phyloP scores from a whole-genome alignment of 257 asterid genomes.

The Rhazya stricta region DNA sequence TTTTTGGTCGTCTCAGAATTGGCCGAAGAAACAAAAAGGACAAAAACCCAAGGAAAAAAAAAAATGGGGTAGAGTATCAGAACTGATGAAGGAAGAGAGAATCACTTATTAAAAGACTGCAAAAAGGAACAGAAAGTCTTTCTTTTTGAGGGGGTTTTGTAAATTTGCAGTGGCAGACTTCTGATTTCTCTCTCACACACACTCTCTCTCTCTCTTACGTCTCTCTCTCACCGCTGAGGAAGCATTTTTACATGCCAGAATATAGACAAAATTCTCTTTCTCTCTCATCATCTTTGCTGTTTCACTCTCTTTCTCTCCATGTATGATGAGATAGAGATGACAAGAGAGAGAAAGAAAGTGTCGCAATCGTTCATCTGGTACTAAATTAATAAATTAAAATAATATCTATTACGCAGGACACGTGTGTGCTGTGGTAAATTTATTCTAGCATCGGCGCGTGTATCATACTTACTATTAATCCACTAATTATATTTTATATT shows the following conservation, averaged over 20 bases:
- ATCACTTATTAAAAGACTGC: conserved; percentile 5
- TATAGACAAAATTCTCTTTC: conserved; percentile 8
- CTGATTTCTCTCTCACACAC: background rate
- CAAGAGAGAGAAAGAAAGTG: background rate
- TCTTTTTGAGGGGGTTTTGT: background rate
- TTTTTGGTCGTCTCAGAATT: background rate
- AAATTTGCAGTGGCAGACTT: background rate
- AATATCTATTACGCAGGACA: too few relatives aligned
- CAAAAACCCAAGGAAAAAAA: conserved; percentile 10
- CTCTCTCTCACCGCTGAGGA: background rate
- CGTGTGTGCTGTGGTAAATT: too few relatives aligned
- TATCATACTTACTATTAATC: too few relatives aligned
- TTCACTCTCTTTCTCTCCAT: background rate
- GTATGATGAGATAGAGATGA: background rate
- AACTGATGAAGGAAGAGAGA: conserved; percentile 2
- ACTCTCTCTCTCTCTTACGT: background rate
- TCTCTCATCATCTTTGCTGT: background rate
- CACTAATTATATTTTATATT: too few relatives aligned
- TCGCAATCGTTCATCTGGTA: background rate
- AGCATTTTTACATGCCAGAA: background rate
- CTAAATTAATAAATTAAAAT: too few relatives aligned
- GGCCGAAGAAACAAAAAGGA: background rate
- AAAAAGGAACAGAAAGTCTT: background rate
- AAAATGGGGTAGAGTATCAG: background rate
- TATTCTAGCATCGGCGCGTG: too few relatives aligned